These are phyloP conservation scores for Meyerozyma sp. DNA, from an alignment of 1,139 yeast genomes.

Conservation along the genomic window DNA sequence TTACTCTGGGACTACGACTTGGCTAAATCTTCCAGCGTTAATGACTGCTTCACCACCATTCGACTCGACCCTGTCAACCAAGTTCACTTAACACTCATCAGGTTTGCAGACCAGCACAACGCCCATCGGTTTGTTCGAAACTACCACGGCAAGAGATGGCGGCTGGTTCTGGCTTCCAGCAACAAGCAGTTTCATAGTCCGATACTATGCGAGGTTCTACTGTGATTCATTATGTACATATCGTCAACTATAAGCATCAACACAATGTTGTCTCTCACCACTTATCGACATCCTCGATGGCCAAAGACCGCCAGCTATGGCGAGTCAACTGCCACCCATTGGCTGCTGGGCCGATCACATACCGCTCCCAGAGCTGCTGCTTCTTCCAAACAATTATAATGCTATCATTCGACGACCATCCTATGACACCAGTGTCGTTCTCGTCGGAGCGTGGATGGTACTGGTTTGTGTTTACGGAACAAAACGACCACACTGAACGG, in stretches of 20 bases:
- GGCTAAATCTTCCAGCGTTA: conserved; percentile 10
- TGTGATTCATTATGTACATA: conserved; percentile 15
- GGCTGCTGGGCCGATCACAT: conserved; percentile 50
- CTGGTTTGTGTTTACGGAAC: conserved; percentile 62
- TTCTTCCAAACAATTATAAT: conserved; percentile 68
- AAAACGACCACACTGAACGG: conserved; percentile 86
- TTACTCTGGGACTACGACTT: conserved; percentile 39
- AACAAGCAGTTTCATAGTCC: conserved; percentile 33
- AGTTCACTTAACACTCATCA: conserved; percentile 29
- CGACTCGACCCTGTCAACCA: conserved; percentile 24
- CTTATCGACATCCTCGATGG: conserved; percentile 7
- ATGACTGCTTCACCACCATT: conserved; percentile 19
- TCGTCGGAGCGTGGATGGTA: conserved; percentile 23
- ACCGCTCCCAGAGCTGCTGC: conserved; percentile 81
- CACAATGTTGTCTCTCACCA: neutral
- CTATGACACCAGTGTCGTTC: conserved; percentile 61
- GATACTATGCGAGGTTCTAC: conserved; percentile 28
- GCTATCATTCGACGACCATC: conserved; percentile 72
- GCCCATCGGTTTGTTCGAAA: conserved; percentile 53
- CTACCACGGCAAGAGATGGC: conserved; percentile 47
- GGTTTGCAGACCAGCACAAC: conserved; percentile 43
- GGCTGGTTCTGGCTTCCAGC: conserved; percentile 20
- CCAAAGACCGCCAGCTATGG: conserved; percentile 75
- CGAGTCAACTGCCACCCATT: conserved; percentile 56
- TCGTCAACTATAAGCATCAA: too few species aligned